These are phyloP conservation scores for Aspergillus sp. DNA, from an alignment of 2,329 filamentous ascomycete genomes.

Conservation along the genomic window DNA sequence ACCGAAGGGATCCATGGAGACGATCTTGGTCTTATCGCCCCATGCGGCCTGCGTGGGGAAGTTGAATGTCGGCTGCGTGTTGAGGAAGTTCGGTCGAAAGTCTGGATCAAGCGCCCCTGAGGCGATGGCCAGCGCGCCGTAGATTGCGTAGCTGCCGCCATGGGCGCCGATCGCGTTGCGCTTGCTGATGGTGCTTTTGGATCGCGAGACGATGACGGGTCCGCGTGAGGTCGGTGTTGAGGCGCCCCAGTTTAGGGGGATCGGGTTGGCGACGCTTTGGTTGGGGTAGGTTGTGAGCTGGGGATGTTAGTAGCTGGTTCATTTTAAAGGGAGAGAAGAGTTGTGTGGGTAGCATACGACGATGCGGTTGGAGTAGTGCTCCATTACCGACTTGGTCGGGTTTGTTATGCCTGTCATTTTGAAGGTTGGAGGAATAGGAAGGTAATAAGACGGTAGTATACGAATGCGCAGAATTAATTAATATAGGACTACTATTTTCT, in stretches of 20 bases:
- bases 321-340: not conserved
- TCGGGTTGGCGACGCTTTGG: conserved; percentile 83
- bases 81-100: conserved; percentile 71
- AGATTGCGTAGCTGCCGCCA: conserved; percentile 89
- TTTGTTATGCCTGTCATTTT: not conserved
- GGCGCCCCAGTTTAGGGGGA: conserved; percentile 82
- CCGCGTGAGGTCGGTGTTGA: conserved; percentile 70
- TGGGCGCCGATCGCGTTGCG: conserved; percentile 60
- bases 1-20: conserved; percentile 90
- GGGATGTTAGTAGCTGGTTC: not conserved
- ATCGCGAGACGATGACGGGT: conserved; percentile 71
- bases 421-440: not conserved
- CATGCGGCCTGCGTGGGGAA: conserved; percentile 86
- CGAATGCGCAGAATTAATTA: not conserved
- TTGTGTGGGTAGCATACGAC: conserved; percentile 3
- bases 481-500: not conserved
- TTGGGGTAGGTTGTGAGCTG: conserved; percentile 76
- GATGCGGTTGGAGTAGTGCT: conserved; percentile 12
- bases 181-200: conserved; percentile 18
- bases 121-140: conserved; percentile 85
- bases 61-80: conserved; percentile 82
- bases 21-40: conserved; percentile 84
- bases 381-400: not conserved
- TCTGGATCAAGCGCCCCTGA: conserved; percentile 80
- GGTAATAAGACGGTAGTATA: not conserved